Evolutionary conservation across 2,329 filamentous ascomycete species (phyloP).

Genomic region (Calonectria montana): DNA sequence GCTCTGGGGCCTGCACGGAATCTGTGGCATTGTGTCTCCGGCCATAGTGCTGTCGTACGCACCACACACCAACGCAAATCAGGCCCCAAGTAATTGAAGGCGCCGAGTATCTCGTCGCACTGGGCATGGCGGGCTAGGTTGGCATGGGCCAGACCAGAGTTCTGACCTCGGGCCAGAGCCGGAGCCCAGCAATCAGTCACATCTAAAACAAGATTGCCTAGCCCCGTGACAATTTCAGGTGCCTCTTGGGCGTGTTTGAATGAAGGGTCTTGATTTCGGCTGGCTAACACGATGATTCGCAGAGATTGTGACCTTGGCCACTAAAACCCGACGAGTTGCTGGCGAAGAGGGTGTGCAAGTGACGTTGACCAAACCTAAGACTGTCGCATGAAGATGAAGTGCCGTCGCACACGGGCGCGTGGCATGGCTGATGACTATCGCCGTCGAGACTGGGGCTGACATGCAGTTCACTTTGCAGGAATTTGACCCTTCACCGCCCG

Average conservation of each 20-base stretch:
- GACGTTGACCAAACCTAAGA: constrained; percentile 10
- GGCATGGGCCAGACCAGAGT: constrained; percentile 23
- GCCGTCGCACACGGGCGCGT: constrained; percentile 16
- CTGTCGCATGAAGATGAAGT: constrained; percentile 16
- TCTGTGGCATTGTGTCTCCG: constrained; percentile 26
- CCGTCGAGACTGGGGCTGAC: constrained; percentile 32
- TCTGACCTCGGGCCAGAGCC: constrained; percentile 18
- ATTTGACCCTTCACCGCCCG: constrained; percentile 65
- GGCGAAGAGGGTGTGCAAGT: constrained; percentile 17
- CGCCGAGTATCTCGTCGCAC: constrained; percentile 31
- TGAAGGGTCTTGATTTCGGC: constrained; percentile 3
- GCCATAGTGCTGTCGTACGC: constrained; percentile 23
- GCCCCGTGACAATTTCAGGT: constrained; percentile 6
- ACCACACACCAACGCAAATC: constrained; percentile 21
- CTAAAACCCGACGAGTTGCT: not conserved
- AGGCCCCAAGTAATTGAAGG: constrained; percentile 21
- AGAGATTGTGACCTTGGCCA: not conserved
- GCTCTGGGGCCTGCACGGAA: constrained; percentile 27
- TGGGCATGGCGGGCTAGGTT: constrained; percentile 20
- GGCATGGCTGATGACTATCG: constrained; percentile 14
- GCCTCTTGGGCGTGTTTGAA: not conserved
- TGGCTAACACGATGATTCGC: constrained; percentile 16
- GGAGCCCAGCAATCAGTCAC: constrained; percentile 19
- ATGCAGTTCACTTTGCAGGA: constrained; percentile 56
- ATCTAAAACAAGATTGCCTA: not conserved